Percentiles rank a stretch among this genome's conserved stretches.
These are phyloP conservation scores for Atalantia buxifolia DNA, from an alignment of 345 rosid genomes.

Conservation along the genomic window DNA sequence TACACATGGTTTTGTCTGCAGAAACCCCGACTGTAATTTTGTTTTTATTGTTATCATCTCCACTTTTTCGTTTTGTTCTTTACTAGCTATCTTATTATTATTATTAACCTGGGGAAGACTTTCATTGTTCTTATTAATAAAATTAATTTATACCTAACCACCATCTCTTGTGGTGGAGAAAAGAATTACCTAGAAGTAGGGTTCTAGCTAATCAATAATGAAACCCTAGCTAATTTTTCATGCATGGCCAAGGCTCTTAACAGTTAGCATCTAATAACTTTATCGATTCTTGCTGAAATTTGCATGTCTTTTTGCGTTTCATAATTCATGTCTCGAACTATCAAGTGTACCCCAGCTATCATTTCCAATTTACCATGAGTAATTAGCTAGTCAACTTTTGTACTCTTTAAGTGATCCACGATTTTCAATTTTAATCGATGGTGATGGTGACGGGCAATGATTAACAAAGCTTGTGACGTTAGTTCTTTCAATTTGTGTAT, in stretches of 20 bases:
- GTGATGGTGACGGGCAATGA: background rate
- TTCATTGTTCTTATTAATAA: background rate
- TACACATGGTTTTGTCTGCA: constrained; percentile 27
- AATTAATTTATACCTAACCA: background rate
- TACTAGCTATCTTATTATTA: background rate
- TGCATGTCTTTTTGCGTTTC: constrained; percentile 10
- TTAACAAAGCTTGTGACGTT: background rate
- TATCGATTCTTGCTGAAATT: constrained; percentile 11
- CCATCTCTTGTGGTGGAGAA: constrained; percentile 21
- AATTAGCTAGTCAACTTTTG: background rate
- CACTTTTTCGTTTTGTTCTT: constrained; percentile 8
- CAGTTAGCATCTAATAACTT: background rate
- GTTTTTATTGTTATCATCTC: constrained; percentile 13
- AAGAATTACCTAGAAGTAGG: constrained; percentile 4
- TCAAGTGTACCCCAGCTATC: background rate
- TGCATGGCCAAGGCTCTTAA: constrained; percentile 1
- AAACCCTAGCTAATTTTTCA: constrained; percentile 5
- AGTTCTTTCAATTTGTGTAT: too few species aligned
- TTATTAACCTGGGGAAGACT: constrained; percentile 5
- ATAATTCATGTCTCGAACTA: background rate
- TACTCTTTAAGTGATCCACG: background rate
- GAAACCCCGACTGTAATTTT: constrained; percentile 24
- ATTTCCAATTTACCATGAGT: background rate
- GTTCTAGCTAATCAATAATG: constrained; percentile 1
- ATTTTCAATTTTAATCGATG: background rate